Conservation (phyloP, 345 rosid genomes). For the Barbarea vulgaris region DNA sequence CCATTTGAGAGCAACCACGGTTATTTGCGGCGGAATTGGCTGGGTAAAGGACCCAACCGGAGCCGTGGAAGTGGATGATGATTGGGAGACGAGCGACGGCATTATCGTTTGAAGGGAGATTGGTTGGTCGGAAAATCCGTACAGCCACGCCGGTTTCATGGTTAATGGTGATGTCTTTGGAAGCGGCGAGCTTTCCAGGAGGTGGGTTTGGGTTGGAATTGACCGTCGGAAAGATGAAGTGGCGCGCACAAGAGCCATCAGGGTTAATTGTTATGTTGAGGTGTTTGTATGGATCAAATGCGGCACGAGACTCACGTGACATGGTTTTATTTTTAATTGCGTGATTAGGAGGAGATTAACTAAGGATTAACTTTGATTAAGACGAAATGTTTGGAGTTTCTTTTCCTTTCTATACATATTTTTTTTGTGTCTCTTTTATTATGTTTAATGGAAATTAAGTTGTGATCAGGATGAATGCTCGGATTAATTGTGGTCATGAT, state of each 20-base stretch:
- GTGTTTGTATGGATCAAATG: slow-evolving; percentile 44
- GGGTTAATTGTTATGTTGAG: slow-evolving; percentile 41
- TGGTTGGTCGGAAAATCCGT: slow-evolving; percentile 46
- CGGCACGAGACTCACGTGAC: slow-evolving; percentile 22
- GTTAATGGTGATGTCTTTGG: slow-evolving; percentile 46
- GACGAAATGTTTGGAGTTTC: neutral
- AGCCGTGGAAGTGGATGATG: slow-evolving; percentile 41
- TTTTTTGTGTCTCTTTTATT: neutral
- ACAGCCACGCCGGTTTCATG: slow-evolving; percentile 28
- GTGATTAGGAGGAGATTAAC: neutral
- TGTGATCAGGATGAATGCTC: slow-evolving; percentile 34
- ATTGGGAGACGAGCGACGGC: slow-evolving; percentile 47
- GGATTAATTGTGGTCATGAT: slow-evolving; percentile 29
- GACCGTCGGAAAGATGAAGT: slow-evolving; percentile 24
- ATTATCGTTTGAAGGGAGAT: slow-evolving; percentile 38
- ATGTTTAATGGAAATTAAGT: slow-evolving; percentile 5
- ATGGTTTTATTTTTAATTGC: neutral
- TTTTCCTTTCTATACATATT: neutral
- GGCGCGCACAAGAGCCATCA: slow-evolving; percentile 47
- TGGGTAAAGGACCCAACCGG: slow-evolving; percentile 37
- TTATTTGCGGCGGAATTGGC: slow-evolving; percentile 21
- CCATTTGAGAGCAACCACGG: slow-evolving; percentile 26
- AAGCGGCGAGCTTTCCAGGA: slow-evolving; percentile 38
- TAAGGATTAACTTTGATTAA: neutral
- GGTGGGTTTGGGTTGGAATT: slow-evolving; percentile 25